Percentiles rank a stretch among this genome's conserved stretches.
Evolutionary conservation across 768 basidiomycete genomes (phyloP).

Genomic region (Coprinopsis sp.): DNA sequence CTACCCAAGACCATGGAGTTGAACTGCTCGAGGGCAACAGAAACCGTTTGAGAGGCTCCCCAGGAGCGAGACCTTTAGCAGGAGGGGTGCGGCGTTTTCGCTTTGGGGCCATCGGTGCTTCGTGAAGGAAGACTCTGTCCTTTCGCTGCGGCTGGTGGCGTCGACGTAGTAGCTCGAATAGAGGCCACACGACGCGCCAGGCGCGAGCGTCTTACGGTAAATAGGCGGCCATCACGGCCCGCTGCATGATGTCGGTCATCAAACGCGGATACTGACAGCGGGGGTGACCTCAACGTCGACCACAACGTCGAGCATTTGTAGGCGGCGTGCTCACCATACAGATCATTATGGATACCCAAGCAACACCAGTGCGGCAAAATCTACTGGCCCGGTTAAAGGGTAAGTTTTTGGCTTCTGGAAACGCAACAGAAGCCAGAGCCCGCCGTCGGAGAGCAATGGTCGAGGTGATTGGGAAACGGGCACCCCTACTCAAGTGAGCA

Average conservation of each 20-base stretch:
- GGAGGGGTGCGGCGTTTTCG: conserved; percentile 52
- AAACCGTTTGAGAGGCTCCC: conserved; percentile 58
- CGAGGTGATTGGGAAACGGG: conserved; percentile 28
- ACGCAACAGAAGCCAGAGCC: conserved; percentile 37
- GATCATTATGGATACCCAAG: no score
- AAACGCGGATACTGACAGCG: no score
- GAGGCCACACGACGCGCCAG: no score
- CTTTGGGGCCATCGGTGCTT: conserved; percentile 59
- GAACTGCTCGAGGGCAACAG: conserved; percentile 40
- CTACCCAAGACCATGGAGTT: conserved; percentile 80
- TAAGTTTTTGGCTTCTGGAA: conserved; percentile 16
- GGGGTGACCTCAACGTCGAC: no score
- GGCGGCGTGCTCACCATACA: no score
- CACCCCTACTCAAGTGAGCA: conserved; percentile 35
- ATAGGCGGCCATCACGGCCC: not conserved
- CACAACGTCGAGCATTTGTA: conserved; percentile 4
- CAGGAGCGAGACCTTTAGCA: conserved; percentile 51
- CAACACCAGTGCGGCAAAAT: no score
- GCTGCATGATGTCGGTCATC: no score
- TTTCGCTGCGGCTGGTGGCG: no score
- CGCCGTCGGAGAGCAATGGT: conserved; percentile 39
- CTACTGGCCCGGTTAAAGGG: conserved; percentile 21
- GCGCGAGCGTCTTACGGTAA: no score
- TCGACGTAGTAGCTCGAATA: not conserved
- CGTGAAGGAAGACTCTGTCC: no score